Evolutionary conservation across 164 flowering plant genomes (phyloP).

Genomic region (Vitis rupestris): DNA sequence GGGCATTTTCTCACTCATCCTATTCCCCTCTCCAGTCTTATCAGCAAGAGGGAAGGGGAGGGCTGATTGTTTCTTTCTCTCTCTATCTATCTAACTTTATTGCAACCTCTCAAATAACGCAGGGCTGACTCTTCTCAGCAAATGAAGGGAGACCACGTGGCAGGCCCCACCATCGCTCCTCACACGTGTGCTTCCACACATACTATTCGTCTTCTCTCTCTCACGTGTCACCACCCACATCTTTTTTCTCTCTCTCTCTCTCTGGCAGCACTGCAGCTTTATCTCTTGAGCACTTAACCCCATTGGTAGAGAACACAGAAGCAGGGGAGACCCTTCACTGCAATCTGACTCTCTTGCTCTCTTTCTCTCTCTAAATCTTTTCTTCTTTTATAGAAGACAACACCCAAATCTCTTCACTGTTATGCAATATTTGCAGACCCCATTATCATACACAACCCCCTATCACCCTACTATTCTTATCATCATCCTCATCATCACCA

Average conservation of each 20-base stretch:
- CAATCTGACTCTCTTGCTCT: neutral
- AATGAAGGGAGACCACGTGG: constrained; percentile 4
- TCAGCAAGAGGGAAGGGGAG: too few relatives aligned
- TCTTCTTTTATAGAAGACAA: constrained; percentile 23
- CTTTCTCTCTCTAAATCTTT: constrained; percentile 10
- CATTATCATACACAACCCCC: neutral
- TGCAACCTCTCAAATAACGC: too few relatives aligned
- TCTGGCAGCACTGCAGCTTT: neutral
- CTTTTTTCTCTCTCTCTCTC: neutral
- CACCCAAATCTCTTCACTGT: constrained; percentile 2
- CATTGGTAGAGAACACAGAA: constrained; percentile 1
- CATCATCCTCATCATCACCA: too few relatives aligned
- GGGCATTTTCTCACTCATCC: too few relatives aligned
- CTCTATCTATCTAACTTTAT: too few relatives aligned
- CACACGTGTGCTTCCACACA: neutral
- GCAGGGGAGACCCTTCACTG: too few relatives aligned
- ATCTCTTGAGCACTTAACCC: constrained; percentile 5
- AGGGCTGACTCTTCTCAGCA: neutral
- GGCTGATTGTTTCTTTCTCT: too few relatives aligned
- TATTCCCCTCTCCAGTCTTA: too few relatives aligned
- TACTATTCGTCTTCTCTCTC: neutral
- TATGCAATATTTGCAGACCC: neutral
- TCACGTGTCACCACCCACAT: neutral
- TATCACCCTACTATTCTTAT: neutral
- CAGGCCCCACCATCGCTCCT: neutral